Base-by-base conservation (phyloP, 768 basidiomycete species). In the Tricholoma sp. region DNA sequence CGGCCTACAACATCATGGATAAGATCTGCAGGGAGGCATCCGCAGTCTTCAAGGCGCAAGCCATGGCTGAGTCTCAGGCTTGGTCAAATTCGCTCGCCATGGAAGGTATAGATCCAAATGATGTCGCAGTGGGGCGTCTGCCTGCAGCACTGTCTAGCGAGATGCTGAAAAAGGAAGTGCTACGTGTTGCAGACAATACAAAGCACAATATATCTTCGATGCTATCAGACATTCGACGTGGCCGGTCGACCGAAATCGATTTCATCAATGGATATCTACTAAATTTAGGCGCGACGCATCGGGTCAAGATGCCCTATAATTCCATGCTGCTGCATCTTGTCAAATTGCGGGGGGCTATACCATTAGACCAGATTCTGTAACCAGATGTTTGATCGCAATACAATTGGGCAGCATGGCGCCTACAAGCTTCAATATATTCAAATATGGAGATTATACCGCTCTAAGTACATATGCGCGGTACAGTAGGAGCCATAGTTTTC, bases 201-300 rank as follows among this genome's bases (percentile, higher is more conserved):
- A 73, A 70, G 41, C 71, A 72, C 12, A 93, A 94, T 66, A 79
- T 85, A 52, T 93, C 92, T 6, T 91, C 88, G 13, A 97, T 93
- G 83, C 75, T 94, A 15, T 67, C 75, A 13, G 93, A 96, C 65
- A 68, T 95, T 29, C 78, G 77, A 59, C 69, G 71, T 32, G 85
- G 86, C 42, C 73, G 74, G 52, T 58, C 65, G 5, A 94, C 93
- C 0, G 94, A 98, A 72, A 80, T 98, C 20, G 81, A 88, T 15
- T 90, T 74, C 63, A 75, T 97, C 63, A 94, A 91, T 57, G 94
- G 95, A 4, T 91, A 94, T 67, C 69, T 98, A 50, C 65, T 84
- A 29, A 70, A 73, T 7, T 71, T 93, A 7, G 95, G 88, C 24
- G 61, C 70, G 48, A 68, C 75, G 37, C 80, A 86, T 61, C 71